These are phyloP conservation scores for Dissophora globulifera DNA, from an alignment of 192 early-diverging fungal species.

Conservation along the genomic window DNA sequence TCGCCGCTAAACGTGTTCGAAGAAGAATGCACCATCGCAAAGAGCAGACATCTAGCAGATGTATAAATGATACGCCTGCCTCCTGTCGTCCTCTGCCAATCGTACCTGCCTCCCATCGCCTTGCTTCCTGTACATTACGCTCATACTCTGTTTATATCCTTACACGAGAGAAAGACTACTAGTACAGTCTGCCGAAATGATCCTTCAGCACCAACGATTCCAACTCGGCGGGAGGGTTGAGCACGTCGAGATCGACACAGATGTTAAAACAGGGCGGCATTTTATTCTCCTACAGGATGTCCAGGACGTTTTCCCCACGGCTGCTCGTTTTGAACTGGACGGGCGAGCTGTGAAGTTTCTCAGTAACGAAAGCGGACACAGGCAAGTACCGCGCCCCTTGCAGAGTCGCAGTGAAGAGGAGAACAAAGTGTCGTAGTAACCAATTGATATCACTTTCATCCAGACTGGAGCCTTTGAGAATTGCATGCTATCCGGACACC, in stretches of 20 bases:
- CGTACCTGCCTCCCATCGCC: background rate
- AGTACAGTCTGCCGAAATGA: too few relatives aligned
- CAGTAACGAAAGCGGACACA: slow-evolving; percentile 28
- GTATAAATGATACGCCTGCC: too few relatives aligned
- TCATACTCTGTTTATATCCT: too few relatives aligned
- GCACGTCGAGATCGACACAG: slow-evolving; percentile 18
- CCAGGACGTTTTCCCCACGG: slow-evolving; percentile 37
- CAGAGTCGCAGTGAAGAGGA: too few relatives aligned
- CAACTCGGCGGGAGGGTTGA: slow-evolving; percentile 19
- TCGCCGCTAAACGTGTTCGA: too few relatives aligned
- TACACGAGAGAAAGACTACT: too few relatives aligned
- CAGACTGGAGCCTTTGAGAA: slow-evolving; percentile 30
- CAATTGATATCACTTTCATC: too few relatives aligned
- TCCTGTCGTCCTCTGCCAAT: too few relatives aligned
- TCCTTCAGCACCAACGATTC: slow-evolving; percentile 33
- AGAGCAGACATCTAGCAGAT: too few relatives aligned
- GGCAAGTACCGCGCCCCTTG: background rate
- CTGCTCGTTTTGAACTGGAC: slow-evolving; percentile 28
- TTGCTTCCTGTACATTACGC: too few relatives aligned
- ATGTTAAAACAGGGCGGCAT: slow-evolving; percentile 6
- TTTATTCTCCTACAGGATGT: slow-evolving; percentile 26
- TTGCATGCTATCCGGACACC: slow-evolving; percentile 9
- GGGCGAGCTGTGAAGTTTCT: slow-evolving; percentile 24
- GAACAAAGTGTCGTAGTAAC: too few relatives aligned
- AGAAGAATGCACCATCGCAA: too few relatives aligned